Base-by-base conservation (phyloP, 2,329 filamentous ascomycete species). In the Talaromyces sp. region DNA sequence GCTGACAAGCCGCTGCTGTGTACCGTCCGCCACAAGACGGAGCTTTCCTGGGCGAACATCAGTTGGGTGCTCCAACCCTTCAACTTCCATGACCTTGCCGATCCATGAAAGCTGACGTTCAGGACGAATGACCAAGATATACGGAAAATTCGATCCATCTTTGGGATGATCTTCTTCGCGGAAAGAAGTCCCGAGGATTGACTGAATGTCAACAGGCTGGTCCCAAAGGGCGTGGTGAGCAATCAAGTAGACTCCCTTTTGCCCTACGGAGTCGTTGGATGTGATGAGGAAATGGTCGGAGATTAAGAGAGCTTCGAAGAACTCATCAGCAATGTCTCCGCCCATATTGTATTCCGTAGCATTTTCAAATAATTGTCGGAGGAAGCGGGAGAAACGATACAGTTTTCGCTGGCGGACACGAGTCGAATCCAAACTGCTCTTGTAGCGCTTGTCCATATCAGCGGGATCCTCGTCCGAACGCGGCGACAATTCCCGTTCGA, bases 371-470 rank as follows among this genome's bases (percentile, higher is more conserved):
- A 93, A 88, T 72, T 96, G 91, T 69, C 90, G 93, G 61, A 99
- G 78, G 73, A 96, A 91, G 67, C 92, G 86, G 18, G 91, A 95
- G 77, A 98, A 98, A 64, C 95, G 91, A 73, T 98, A 96, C 66
- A 99, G 83, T 85, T 98, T 98, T 76, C 95, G 86, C 77, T 99
- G 95, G 23, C 95, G 87, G 63, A 98, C 93, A 70, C 95, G 92
- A 23, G 98, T 96, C 0, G 95, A 98, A 75, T 99, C 95, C 2
- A 99, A 81, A 66, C 93, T 92, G 65, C 92, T 89, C 78, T 97
- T 98, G 81, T 98, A 99, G 52, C 95, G 87, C 79, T 96, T 97
- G 76, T 95, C 96, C 89, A 97, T 96, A 66, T 97, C 93, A 8
- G 86, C 80, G 0, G 88, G 86, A 62, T 88, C 89, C 76, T 98